Percentiles rank a stretch among this genome's conserved stretches.
phyloP scores from a whole-genome alignment of 208 protist species.

The Acanthamoeba healyi region DNA sequence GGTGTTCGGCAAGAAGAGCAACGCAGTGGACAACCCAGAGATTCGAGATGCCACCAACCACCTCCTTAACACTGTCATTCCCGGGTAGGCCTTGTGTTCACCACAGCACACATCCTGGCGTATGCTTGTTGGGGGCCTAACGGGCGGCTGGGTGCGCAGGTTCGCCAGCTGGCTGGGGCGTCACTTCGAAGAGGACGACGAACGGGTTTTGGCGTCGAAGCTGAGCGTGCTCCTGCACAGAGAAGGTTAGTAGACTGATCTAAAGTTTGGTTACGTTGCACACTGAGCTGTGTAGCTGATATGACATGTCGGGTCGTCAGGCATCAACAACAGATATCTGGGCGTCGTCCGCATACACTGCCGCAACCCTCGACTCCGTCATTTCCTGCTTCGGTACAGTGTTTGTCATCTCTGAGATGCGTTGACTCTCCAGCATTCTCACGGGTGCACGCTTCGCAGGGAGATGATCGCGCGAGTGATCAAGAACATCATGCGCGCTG shows the following conservation, averaged over 20 bases:
- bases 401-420: not conserved
- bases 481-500: conserved; percentile 67
- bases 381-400: conserved; percentile 51
- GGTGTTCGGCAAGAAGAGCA: conserved; percentile 59
- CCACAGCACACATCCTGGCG: not conserved
- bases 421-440: not conserved
- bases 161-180: conserved; percentile 65
- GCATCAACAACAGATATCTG: conserved; percentile 73
- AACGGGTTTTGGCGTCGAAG: conserved; percentile 4
- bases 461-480: conserved; percentile 71
- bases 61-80: conserved; percentile 38
- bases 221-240: conserved; percentile 70
- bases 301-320: not conserved
- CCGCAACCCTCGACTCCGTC: conserved; percentile 29
- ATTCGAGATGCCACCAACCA: conserved; percentile 63
- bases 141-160: not conserved
- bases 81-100: conserved; percentile 16
- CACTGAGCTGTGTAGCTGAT: not conserved
- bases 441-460: not conserved
- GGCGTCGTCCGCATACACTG: conserved; percentile 69
- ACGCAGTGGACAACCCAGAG: conserved; percentile 15
- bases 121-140: not conserved
- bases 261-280: not conserved
- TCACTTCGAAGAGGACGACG: conserved; percentile 56
- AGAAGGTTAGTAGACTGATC: conserved; percentile 13